Conservation (phyloP, 2,329 filamentous ascomycete species). For the Escovopsis sp. region DNA sequence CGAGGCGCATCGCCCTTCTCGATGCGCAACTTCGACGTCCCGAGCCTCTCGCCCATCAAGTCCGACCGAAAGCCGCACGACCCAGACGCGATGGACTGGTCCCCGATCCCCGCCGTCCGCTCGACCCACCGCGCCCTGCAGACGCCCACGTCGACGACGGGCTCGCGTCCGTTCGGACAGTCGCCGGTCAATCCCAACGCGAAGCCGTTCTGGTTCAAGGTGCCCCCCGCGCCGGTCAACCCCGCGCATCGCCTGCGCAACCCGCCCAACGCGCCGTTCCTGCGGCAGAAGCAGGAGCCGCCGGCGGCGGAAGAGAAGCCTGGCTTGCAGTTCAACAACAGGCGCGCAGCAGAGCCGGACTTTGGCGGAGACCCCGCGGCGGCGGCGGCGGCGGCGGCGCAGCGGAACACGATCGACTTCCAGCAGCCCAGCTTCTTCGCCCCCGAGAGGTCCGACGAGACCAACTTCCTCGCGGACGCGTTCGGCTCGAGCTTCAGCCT, state of each 20-base stretch:
- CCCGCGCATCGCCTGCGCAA: constrained; percentile 49
- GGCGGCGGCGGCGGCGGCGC: constrained; percentile 3
- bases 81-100: constrained; percentile 60
- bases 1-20: constrained; percentile 1
- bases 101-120: constrained; percentile 32
- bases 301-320: constrained; percentile 7
- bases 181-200: constrained; percentile 27
- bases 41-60: constrained; percentile 8
- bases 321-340: neutral
- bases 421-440: constrained; percentile 49
- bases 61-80: constrained; percentile 17
- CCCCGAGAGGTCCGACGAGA: constrained; percentile 20
- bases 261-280: constrained; percentile 40
- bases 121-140: constrained; percentile 42
- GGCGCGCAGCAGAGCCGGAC: neutral
- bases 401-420: constrained; percentile 27
- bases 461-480: constrained; percentile 29
- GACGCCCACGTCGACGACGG: constrained; percentile 22
- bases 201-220: constrained; percentile 51
- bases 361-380: neutral
- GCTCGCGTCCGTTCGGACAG: constrained; percentile 29
- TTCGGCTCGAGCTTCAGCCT: constrained; percentile 30
- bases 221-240: constrained; percentile 54
- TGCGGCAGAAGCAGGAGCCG: constrained; percentile 33
- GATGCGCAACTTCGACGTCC: constrained; percentile 6